Evolutionary conservation across 306 rosid genomes (phyloP).

Genomic region (Pyrus communis): DNA sequence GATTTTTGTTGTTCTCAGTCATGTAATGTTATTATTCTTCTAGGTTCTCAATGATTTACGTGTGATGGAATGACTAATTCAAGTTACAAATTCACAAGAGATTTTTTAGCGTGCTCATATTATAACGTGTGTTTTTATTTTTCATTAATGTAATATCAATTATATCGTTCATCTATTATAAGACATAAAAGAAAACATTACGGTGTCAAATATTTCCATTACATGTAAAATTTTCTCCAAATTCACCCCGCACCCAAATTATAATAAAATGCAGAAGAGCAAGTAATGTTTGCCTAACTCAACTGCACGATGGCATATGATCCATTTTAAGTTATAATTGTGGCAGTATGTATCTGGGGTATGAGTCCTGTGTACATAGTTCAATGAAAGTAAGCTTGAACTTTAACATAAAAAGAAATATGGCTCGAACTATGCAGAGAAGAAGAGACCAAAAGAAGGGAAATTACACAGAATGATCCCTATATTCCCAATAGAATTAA

Average conservation of each 20-base stretch:
- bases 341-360: neutral
- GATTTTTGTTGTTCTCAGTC: too few species aligned
- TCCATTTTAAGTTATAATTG: neutral
- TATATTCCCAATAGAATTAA: neutral
- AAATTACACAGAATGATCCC: neutral
- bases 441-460: neutral
- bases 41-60: too few species aligned
- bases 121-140: too few species aligned
- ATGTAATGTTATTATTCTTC: too few species aligned
- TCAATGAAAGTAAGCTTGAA: conserved; percentile 1
- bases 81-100: too few species aligned
- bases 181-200: too few species aligned
- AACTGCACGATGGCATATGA: neutral
- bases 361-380: neutral
- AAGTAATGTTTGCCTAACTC: neutral
- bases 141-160: too few species aligned
- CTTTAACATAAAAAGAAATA: neutral
- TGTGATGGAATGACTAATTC: too few species aligned
- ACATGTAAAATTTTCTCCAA: too few species aligned
- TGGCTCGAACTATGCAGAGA: neutral
- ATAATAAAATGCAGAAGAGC: neutral
- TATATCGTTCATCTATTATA: too few species aligned
- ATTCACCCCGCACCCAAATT: neutral
- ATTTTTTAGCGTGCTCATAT: too few species aligned
- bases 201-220: too few species aligned